Conservation (phyloP, 2,329 filamentous ascomycete genomes). For the Aurifilum marmelostoma region DNA sequence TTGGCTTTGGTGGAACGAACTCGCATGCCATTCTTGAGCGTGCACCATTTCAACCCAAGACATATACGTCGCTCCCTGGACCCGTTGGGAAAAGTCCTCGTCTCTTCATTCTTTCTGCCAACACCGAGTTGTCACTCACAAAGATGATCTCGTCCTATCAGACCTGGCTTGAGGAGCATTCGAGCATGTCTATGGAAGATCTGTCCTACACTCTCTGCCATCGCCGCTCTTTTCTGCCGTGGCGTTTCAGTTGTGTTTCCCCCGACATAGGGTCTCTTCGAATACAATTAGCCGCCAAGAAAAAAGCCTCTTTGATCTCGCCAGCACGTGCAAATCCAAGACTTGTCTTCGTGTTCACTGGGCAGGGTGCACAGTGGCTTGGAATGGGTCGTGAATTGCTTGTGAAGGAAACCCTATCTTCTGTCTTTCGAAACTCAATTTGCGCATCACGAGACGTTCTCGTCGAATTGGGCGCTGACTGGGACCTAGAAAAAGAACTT, state of each 20-base stretch:
- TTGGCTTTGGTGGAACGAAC: slow-evolving; percentile 14
- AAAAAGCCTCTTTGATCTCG: too few species aligned
- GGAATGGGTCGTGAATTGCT: slow-evolving; percentile 17
- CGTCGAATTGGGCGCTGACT: background rate
- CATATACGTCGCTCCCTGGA: too few species aligned
- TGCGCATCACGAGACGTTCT: slow-evolving; percentile 3
- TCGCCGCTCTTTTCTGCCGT: slow-evolving; percentile 27
- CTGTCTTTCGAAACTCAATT: slow-evolving; percentile 6
- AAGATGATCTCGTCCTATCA: too few species aligned
- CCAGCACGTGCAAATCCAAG: background rate
- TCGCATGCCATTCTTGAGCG: slow-evolving; percentile 2
- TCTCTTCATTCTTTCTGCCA: slow-evolving; percentile 15
- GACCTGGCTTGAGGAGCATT: too few species aligned
- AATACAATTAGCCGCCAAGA: background rate
- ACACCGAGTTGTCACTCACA: too few species aligned
- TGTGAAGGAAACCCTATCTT: background rate
- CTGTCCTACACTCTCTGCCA: slow-evolving; percentile 31
- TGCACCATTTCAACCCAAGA: background rate
- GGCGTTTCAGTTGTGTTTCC: slow-evolving; percentile 28
- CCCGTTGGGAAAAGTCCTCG: background rate
- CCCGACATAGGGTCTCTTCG: background rate
- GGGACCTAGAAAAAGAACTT: slow-evolving; percentile 18
- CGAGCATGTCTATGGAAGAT: too few species aligned
- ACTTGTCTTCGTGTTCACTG: slow-evolving; percentile 13
- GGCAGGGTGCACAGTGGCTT: slow-evolving; percentile 17